A percentile compares a stretch with the other conserved stretches of the same genome.
phyloP scores from a whole-genome alignment of 2,329 filamentous ascomycete species.

The Alternaria alternata region DNA sequence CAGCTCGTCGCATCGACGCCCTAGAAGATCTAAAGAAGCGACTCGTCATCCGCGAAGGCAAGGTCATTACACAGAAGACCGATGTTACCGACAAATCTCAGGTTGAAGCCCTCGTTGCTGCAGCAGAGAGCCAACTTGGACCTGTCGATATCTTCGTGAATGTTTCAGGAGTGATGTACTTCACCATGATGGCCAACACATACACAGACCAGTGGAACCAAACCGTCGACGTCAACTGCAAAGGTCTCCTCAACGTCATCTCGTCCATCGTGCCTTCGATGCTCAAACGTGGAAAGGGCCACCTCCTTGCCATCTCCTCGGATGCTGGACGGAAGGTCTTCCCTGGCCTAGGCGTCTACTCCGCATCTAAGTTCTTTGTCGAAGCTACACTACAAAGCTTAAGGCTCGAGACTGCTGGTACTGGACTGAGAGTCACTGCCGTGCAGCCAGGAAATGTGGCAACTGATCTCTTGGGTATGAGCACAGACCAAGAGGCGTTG shows the following conservation, averaged over 20 bases:
- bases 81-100: slow-evolving; percentile 74
- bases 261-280: slow-evolving; percentile 74
- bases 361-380: slow-evolving; percentile 84
- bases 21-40: slow-evolving; percentile 72
- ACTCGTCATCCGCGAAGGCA: slow-evolving; percentile 65
- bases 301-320: slow-evolving; percentile 83
- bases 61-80: slow-evolving; percentile 73
- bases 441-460: slow-evolving; percentile 81
- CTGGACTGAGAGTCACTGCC: slow-evolving; percentile 74
- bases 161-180: slow-evolving; percentile 88
- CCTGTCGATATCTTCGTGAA: slow-evolving; percentile 80
- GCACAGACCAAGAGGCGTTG: slow-evolving; percentile 76
- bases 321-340: slow-evolving; percentile 85
- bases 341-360: slow-evolving; percentile 82
- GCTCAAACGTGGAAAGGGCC: slow-evolving; percentile 72
- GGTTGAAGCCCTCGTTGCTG: slow-evolving; percentile 70
- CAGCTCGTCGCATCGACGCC: slow-evolving; percentile 73
- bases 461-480: slow-evolving; percentile 77
- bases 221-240: slow-evolving; percentile 87
- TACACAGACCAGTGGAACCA: slow-evolving; percentile 79
- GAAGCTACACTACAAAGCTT: slow-evolving; percentile 80
- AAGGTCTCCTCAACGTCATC: slow-evolving; percentile 78
- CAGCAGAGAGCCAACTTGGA: slow-evolving; percentile 69
- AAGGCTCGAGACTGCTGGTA: slow-evolving; percentile 77
- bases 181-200: slow-evolving; percentile 83